Evolutionary conservation across 192 early-diverging fungal species (phyloP), one percentile per base, ranked within the genome.

Genomic region (Geranomyces michiganensis): DNA sequence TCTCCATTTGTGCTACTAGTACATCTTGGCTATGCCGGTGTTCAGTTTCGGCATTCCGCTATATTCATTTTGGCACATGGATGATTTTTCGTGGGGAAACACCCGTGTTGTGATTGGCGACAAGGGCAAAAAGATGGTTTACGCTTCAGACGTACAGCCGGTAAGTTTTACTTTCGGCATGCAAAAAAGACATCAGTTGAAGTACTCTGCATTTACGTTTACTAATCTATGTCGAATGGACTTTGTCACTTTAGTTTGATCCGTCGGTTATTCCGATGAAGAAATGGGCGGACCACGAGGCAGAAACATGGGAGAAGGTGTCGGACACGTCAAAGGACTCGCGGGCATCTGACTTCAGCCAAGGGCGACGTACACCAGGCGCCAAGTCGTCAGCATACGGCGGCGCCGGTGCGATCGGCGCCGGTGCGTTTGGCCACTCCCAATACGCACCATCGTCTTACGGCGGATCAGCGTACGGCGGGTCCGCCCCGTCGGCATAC

Each of bases 21-120:
- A 73, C 76, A 84, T 97, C 15, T 60, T 96, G 22, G 95, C 95
- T n/a, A 92, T 92, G 44, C 97, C 97, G 12, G 83, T 99, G 27
- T 96, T 96, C 77, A 90, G 91, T 27, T 88, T 88, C 70, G 85
- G 78, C 56, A 79, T 85, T 80, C 82, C 86, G 44, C 48, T 82
- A 27, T 99, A 99, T 78, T 84, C 96, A 24, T 99, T 96, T 88
- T 99, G 97, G 97, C 94, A 96, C 83, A 95, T 98, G 79, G 97
- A 99, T 76, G 95, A 99, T 75, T 99, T 99, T 75, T 96, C 93
- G n/a, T 99, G 97, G 97, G 97, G 62, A 45, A 96, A 95, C 76
- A 99, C 96, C 32, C 94, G 96, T 85, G 74, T 94, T 27, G 93
- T 97, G 1, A 88, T 94, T 59, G 97, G 96, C 53, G 94, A 96